These are phyloP conservation scores for Euphorbia schlechtendalii DNA, from an alignment of 441 rosid genomes.

Conservation along the genomic window DNA sequence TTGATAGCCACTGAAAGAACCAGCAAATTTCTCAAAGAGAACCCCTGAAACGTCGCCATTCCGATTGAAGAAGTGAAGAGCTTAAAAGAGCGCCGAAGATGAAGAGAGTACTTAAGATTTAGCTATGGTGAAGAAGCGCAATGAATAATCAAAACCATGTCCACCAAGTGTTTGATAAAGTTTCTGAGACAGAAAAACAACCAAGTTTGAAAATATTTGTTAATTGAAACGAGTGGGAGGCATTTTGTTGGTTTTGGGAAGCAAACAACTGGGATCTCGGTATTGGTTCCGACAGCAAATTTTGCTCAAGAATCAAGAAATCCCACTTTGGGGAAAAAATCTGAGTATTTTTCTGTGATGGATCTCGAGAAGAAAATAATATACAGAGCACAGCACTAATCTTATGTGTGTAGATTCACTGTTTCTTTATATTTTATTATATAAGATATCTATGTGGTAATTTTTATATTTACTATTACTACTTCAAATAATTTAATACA, in stretches of 20 bases:
- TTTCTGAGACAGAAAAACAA: neutral
- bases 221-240: neutral
- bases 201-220: too few relatives aligned
- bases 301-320: conserved; percentile 23
- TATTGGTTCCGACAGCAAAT: conserved; percentile 18
- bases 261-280: conserved; percentile 9
- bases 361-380: conserved; percentile 19
- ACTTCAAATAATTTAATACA: neutral
- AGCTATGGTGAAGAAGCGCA: neutral
- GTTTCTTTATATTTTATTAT: neutral
- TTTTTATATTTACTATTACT: neutral
- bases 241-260: neutral
- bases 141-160: neutral
- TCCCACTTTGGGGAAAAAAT: conserved; percentile 16
- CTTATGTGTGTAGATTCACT: conserved; percentile 11
- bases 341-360: conserved; percentile 11
- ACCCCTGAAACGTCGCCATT: conserved; percentile 38
- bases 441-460: neutral
- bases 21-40: conserved; percentile 51
- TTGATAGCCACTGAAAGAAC: conserved; percentile 65
- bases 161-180: neutral
- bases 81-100: neutral
- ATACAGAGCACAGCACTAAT: neutral
- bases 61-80: conserved; percentile 1
- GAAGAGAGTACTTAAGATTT: neutral